These are phyloP conservation scores for Ilex paraguariensis DNA, from an alignment of 305 asterid genomes.

Conservation along the genomic window DNA sequence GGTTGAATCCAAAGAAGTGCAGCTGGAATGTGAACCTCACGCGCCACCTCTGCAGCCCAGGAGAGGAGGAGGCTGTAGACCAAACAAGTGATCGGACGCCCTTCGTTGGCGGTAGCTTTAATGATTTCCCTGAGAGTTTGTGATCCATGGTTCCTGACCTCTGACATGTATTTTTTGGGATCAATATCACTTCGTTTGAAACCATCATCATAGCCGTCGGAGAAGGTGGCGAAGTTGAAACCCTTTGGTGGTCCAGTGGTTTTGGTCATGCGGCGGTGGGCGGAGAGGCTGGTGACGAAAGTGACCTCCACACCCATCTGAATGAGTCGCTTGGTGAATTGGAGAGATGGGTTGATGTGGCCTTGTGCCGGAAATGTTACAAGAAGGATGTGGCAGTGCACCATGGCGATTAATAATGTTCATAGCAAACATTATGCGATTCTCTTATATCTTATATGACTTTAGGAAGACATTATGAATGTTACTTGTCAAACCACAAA, in stretches of 20 bases:
- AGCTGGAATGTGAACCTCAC: background rate
- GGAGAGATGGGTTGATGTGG: too few species aligned
- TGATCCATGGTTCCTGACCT: background rate
- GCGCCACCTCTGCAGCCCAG: background rate
- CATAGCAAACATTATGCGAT: too few species aligned
- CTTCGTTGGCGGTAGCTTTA: too few species aligned
- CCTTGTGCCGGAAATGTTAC: too few species aligned
- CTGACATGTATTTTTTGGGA: background rate
- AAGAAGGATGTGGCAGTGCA: too few species aligned
- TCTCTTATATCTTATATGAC: too few species aligned
- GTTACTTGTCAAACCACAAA: too few species aligned
- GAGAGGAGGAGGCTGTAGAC: too few species aligned
- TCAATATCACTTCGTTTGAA: background rate
- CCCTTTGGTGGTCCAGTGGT: constrained; percentile 13
- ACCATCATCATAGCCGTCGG: constrained; percentile 42
- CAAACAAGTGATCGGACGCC: too few species aligned
- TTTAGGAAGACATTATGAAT: too few species aligned
- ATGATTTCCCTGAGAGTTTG: background rate
- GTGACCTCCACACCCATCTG: constrained; percentile 43
- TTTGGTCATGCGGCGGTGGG: too few species aligned
- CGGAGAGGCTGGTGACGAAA: constrained; percentile 32
- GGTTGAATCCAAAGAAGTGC: background rate
- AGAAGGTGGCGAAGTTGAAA: constrained; percentile 24
- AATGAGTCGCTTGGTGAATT: constrained; percentile 15
- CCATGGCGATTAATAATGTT: too few species aligned